Percentiles rank a stretch among this genome's conserved stretches.
Evolutionary conservation across 805 yeast genomes (phyloP).

Genomic region (Yarrowia sp.): DNA sequence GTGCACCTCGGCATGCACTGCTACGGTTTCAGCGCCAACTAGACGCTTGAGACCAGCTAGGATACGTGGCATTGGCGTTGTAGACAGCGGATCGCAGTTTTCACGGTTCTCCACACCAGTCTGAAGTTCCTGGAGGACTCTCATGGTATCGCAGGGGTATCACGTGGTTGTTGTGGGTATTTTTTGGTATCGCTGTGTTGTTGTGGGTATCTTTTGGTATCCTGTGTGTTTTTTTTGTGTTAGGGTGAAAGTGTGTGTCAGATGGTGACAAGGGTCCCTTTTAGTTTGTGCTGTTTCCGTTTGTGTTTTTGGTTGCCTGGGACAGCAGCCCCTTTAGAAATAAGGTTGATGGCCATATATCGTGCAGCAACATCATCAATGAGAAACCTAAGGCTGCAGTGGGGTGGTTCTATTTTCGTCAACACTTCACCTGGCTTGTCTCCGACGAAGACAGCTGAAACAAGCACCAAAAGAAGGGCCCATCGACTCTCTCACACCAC

Average conservation of each 20-base stretch:
- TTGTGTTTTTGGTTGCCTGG: not conserved
- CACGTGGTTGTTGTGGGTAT: not conserved
- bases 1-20: constrained; percentile 10
- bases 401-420: constrained; percentile 3
- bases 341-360: constrained; percentile 16
- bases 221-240: not conserved
- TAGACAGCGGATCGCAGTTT: not conserved
- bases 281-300: not conserved
- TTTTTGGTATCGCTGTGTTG: not conserved
- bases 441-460: not conserved
- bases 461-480: not conserved
- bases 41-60: constrained; percentile 7
- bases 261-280: not conserved
- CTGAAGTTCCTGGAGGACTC: constrained; percentile 12
- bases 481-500: not conserved
- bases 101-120: not conserved
- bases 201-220: not conserved
- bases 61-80: not conserved
- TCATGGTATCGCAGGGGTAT: not conserved
- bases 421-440: not conserved
- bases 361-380: constrained; percentile 16
- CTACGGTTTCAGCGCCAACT: not conserved
- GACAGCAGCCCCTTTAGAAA: not conserved
- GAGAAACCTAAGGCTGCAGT: constrained; percentile 1
- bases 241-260: not conserved